Base-by-base conservation (phyloP, 2,329 filamentous ascomycete species). In the Trichoderma lentiforme region DNA sequence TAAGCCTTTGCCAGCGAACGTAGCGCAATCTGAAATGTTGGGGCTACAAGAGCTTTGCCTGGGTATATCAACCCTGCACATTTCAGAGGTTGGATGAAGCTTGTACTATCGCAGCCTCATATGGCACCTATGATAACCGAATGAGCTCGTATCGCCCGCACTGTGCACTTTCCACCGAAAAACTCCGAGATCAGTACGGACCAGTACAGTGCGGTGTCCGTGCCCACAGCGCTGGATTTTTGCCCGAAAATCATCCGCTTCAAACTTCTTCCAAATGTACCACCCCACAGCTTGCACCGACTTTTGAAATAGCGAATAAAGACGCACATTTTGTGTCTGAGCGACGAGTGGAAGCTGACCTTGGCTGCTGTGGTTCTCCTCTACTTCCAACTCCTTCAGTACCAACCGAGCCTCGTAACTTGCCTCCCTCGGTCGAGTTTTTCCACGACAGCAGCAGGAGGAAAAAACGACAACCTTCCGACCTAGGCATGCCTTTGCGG, bases 281-380 rank as follows among this genome's bases (percentile, higher is more conserved):
- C 62, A 65, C 81, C 80, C 80, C 81, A 82, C 81, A 81, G 79
- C 78, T 79, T 79, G 80, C 80, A 81, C 80, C 81, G 80, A 82
- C 79, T 83, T 81, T 82, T 81, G 76, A 78, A 80, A 79, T 77
- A 77, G 76, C 79, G 77, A 75, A 78, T 80, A 82, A 81, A 81
- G 81, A 80, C 80, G 80, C 80, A 81, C 76, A 77, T 65, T 61
- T 58, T 43, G 66, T 53, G 43, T 71, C 67, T 24, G 57, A 71
- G 73, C 67, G 73, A 66, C 53, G 26, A 43, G 36, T 63, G 18
- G 34, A 71, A 65, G 30, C 56, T 63, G 61, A 34, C 53, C 39
- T 61, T 71, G 66, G 56, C 51, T 18, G 53, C 64, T 43, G 57
- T 30, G 58, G n/a, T 61, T 36, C 36, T 36, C 47, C 43, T 56